Evolutionary conservation across 345 rosid species (phyloP).

Genomic region (Pseudoturritis turrita): DNA sequence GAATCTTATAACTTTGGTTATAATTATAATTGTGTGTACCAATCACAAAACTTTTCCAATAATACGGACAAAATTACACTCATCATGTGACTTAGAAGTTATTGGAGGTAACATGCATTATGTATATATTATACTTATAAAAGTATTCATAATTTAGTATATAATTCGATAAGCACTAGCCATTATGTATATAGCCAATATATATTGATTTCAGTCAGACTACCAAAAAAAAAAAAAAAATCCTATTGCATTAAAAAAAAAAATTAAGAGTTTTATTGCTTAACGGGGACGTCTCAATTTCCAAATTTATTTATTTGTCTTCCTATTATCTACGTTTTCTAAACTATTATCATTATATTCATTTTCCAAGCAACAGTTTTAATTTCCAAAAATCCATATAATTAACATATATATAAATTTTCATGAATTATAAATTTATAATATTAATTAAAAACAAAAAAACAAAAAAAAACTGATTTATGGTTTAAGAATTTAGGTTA

Average conservation of each 20-base stretch:
- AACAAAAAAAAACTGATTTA: too few relatives aligned
- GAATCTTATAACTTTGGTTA: constrained; percentile 1
- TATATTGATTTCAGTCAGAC: too few relatives aligned
- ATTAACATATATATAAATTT: too few relatives aligned
- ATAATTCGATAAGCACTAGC: too few relatives aligned
- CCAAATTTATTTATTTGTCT: neutral
- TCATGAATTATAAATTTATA: too few relatives aligned
- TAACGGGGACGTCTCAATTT: constrained; percentile 1
- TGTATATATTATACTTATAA: neutral
- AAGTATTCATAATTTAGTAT: neutral
- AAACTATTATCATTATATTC: neutral
- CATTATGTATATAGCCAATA: too few relatives aligned
- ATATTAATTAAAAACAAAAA: too few relatives aligned
- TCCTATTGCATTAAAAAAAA: neutral
- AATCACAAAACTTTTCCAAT: neutral
- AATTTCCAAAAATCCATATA: neutral
- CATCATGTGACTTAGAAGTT: neutral
- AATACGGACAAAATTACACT: constrained; percentile 5
- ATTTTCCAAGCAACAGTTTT: constrained; percentile 1
- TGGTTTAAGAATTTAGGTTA: too few relatives aligned
- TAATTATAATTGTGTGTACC: neutral
- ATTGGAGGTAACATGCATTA: constrained; percentile 23
- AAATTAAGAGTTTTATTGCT: neutral
- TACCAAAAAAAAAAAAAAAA: neutral
- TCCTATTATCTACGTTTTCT: neutral